These are phyloP conservation scores for Carex littledalei DNA, from an alignment of 176 grass and related monocot genomes.

Conservation along the genomic window DNA sequence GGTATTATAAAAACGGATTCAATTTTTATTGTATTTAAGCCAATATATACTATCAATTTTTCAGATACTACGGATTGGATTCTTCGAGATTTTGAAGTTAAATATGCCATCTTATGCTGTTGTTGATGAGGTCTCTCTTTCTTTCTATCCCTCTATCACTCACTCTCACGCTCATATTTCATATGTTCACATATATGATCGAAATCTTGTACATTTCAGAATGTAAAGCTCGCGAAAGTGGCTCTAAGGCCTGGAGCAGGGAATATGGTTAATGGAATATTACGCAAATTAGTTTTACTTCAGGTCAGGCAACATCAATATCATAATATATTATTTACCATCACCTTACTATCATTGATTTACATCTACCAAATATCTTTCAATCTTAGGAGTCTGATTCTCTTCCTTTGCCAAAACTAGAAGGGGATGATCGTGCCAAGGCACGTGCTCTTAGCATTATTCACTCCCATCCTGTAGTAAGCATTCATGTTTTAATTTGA, in stretches of 20 bases:
- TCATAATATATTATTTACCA: not conserved
- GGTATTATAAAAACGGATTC: not conserved
- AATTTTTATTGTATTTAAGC: not conserved
- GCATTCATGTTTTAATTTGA: constrained; percentile 21
- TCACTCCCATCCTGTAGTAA: constrained; percentile 98
- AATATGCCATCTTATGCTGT: constrained; percentile 80
- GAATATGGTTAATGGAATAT: constrained; percentile 90
- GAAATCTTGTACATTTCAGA: constrained; percentile 41
- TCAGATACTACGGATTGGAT: constrained; percentile 86
- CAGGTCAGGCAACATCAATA: constrained; percentile 45
- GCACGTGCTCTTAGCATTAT: constrained; percentile 78
- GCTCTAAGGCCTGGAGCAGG: constrained; percentile 87
- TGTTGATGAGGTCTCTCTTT: constrained; percentile 62
- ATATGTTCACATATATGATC: constrained; percentile 14
- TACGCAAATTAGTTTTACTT: constrained; percentile 66
- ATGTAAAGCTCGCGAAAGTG: constrained; percentile 84
- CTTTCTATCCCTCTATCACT: constrained; percentile 4
- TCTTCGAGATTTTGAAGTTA: constrained; percentile 88
- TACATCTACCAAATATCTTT: constrained; percentile 2
- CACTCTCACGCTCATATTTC: not conserved
- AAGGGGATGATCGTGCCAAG: constrained; percentile 82
- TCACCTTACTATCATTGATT: not conserved
- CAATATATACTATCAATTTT: constrained; percentile 16
- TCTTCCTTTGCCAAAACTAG: constrained; percentile 75
- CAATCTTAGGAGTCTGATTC: constrained; percentile 66